Evolutionary conservation across 2,329 filamentous ascomycete species (phyloP).

Genomic region (Neoascochyta sp.): DNA sequence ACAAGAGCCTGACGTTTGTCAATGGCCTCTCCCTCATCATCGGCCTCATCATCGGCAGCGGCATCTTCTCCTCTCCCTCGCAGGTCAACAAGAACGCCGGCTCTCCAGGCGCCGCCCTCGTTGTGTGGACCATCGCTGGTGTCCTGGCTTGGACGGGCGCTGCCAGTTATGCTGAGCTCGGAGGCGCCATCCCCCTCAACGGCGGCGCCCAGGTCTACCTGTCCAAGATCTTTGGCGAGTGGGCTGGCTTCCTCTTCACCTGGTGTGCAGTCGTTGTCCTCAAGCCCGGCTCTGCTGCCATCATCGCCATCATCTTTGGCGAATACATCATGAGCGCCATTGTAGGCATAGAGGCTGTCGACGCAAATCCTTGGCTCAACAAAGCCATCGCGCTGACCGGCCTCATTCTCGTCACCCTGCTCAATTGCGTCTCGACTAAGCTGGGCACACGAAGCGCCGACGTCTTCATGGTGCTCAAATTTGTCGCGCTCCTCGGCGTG

Average conservation of each 20-base stretch:
- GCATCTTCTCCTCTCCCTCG: constrained; percentile 91
- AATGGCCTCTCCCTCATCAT: constrained; percentile 91
- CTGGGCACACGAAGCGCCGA: constrained; percentile 85
- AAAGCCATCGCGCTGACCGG: constrained; percentile 80
- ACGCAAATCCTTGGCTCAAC: constrained; percentile 80
- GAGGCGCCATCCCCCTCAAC: constrained; percentile 92
- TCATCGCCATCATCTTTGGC: constrained; percentile 96
- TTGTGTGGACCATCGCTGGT: constrained; percentile 92
- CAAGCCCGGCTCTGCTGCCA: constrained; percentile 89
- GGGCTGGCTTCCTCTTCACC: constrained; percentile 89
- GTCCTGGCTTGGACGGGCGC: constrained; percentile 93
- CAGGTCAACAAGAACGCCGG: constrained; percentile 90
- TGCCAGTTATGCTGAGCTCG: constrained; percentile 90
- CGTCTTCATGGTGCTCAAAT: constrained; percentile 95
- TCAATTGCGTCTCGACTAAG: constrained; percentile 90
- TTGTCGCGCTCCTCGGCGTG: constrained; percentile 80
- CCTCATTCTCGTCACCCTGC: constrained; percentile 69
- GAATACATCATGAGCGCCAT: constrained; percentile 91
- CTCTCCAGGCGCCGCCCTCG: constrained; percentile 80
- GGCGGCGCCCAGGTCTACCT: constrained; percentile 92
- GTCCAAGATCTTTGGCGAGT: constrained; percentile 92
- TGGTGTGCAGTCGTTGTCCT: constrained; percentile 94
- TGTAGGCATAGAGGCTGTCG: constrained; percentile 79
- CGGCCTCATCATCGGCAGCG: constrained; percentile 90
- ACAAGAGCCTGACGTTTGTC: constrained; percentile 91